phyloP scores from a whole-genome alignment of 2,329 filamentous ascomycete species.

The Claviceps pusilla region DNA sequence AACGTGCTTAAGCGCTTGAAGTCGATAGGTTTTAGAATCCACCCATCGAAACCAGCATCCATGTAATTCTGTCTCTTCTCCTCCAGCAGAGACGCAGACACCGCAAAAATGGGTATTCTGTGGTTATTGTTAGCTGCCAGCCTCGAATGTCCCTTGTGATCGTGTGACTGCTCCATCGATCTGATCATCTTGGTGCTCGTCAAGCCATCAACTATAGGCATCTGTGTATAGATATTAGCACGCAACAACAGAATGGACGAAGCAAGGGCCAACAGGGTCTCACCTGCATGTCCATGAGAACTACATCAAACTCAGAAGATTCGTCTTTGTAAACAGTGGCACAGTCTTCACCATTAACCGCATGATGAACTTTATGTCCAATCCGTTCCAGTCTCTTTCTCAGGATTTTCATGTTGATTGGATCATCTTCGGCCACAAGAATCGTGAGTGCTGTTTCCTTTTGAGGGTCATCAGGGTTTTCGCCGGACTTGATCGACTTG shows the following conservation, averaged over 20 bases:
- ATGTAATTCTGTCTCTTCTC: slow-evolving; percentile 53
- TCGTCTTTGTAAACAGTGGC: slow-evolving; percentile 53
- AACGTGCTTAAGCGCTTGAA: slow-evolving; percentile 59
- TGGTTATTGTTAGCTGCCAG: slow-evolving; percentile 49
- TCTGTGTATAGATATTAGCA: slow-evolving; percentile 33
- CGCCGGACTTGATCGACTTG: slow-evolving; percentile 6
- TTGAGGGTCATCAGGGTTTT: slow-evolving; percentile 11
- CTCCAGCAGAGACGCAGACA: slow-evolving; percentile 70
- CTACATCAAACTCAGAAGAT: slow-evolving; percentile 51
- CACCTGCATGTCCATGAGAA: slow-evolving; percentile 90
- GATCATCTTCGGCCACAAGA: slow-evolving; percentile 76
- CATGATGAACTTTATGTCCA: slow-evolving; percentile 56
- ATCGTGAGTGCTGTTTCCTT: slow-evolving; percentile 35
- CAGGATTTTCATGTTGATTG: slow-evolving; percentile 70
- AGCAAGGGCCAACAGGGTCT: slow-evolving; percentile 14
- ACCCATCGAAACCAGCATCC: slow-evolving; percentile 70
- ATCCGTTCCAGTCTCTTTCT: slow-evolving; percentile 65
- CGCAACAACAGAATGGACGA: too few relatives aligned
- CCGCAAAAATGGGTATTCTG: slow-evolving; percentile 68
- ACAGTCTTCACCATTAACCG: slow-evolving; percentile 75
- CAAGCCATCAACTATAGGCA: slow-evolving; percentile 82
- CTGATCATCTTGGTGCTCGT: slow-evolving; percentile 73
- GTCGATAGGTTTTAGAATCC: slow-evolving; percentile 80
- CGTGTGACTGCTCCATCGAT: slow-evolving; percentile 44
- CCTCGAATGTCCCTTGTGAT: slow-evolving; percentile 37